phyloP scores from a whole-genome alignment of 306 rosid species.

The Cicer bijugum region DNA sequence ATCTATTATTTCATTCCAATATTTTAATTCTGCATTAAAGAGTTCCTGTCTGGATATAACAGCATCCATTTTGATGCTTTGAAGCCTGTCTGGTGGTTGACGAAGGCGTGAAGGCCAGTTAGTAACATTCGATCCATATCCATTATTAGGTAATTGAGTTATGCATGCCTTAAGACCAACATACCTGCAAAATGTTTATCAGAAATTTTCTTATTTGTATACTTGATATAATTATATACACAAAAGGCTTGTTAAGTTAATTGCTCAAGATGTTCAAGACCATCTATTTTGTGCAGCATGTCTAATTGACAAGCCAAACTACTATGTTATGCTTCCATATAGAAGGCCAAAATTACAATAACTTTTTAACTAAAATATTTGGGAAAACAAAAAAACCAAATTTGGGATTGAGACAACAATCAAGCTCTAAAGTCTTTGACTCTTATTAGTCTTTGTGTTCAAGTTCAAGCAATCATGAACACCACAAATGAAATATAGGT shows the following conservation, averaged over 20 bases:
- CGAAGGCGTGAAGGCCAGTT: constrained; percentile 79
- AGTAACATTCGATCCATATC: constrained; percentile 71
- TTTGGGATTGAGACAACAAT: constrained; percentile 17
- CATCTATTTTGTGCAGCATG: too few species aligned
- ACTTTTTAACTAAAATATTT: background rate
- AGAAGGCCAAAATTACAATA: constrained; percentile 20
- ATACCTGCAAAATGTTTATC: constrained; percentile 61
- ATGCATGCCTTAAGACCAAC: constrained; percentile 73
- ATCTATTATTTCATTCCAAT: constrained; percentile 77
- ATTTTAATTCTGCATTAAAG: constrained; percentile 75
- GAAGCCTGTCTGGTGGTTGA: constrained; percentile 80
- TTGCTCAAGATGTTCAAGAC: constrained; percentile 29
- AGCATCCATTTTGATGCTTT: constrained; percentile 75
- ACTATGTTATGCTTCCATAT: constrained; percentile 12
- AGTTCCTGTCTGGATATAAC: constrained; percentile 78
- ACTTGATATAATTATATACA: constrained; percentile 21
- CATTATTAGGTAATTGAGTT: constrained; percentile 64
- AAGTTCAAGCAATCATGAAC: constrained; percentile 35
- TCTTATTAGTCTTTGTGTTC: constrained; percentile 20
- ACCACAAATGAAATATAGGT: constrained; percentile 18
- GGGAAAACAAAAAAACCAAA: background rate
- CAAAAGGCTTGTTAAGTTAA: constrained; percentile 14
- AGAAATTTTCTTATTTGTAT: constrained; percentile 12
- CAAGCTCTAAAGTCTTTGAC: constrained; percentile 23
- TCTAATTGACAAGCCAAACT: constrained; percentile 8